Conservation (phyloP, 2,329 filamentous ascomycete genomes). For the Colletotrichum sp. region DNA sequence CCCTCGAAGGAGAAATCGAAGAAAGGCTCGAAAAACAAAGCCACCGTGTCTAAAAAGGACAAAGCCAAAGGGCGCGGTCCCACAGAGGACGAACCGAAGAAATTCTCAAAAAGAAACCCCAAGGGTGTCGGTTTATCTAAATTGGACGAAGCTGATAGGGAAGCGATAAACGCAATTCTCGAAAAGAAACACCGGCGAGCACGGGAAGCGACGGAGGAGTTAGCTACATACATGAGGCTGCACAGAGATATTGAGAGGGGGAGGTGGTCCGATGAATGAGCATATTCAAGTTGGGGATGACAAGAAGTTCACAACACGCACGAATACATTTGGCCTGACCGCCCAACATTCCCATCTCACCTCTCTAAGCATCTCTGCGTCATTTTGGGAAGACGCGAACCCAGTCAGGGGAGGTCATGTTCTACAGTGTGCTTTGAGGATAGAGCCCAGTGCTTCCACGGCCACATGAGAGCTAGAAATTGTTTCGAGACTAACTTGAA, state of each 20-base stretch:
- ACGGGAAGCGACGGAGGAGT: neutral
- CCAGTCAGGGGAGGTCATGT: neutral
- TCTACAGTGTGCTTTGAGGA: neutral
- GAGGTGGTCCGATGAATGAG: neutral
- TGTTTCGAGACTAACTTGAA: neutral
- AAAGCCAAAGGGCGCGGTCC: neutral
- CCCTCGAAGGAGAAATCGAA: neutral
- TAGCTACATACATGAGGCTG: neutral
- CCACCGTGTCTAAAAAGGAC: neutral
- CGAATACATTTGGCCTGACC: neutral
- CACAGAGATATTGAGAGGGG: neutral
- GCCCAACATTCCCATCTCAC: neutral
- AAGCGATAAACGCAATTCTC: neutral
- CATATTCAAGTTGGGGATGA: neutral
- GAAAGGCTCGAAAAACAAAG: neutral
- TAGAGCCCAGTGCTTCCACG: neutral
- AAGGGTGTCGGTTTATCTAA: neutral
- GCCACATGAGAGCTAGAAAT: neutral
- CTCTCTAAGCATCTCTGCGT: neutral
- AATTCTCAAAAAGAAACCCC: neutral
- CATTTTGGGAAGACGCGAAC: neutral
- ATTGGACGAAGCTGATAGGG: neutral
- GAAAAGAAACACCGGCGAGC: neutral
- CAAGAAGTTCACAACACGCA: neutral
- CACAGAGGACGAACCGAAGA: neutral